Conservation (phyloP, 352 stramenopile genomes). For the Globisporangium abappressorium region DNA sequence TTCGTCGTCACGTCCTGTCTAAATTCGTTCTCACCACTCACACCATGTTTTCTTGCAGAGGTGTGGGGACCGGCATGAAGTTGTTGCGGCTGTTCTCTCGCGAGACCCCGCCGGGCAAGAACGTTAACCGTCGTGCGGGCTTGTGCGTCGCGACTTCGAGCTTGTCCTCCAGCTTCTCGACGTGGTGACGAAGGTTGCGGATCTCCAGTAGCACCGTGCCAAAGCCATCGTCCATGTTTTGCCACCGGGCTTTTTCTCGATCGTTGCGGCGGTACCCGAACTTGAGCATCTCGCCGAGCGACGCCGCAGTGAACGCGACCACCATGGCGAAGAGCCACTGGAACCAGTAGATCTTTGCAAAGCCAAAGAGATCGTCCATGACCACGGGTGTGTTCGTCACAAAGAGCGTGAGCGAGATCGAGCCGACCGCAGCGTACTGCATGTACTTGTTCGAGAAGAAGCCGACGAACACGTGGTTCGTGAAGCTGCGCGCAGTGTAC, state of each 20-base stretch:
- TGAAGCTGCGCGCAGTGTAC: constrained; percentile 48
- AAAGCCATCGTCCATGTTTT: constrained; percentile 37
- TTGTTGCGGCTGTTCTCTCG: constrained; percentile 21
- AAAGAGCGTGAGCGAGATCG: constrained; percentile 33
- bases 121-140: constrained; percentile 28
- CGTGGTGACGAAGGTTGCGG: constrained; percentile 42
- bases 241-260: constrained; percentile 26
- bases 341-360: constrained; percentile 40
- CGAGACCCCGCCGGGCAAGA: constrained; percentile 17
- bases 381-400: constrained; percentile 34
- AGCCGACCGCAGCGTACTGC: constrained; percentile 36
- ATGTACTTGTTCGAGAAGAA: constrained; percentile 44
- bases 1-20: constrained; percentile 11
- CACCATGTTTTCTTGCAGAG: constrained; percentile 16
- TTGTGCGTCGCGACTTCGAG: constrained; percentile 42
- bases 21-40: constrained; percentile 6
- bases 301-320: constrained; percentile 27
- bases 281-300: constrained; percentile 39
- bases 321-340: constrained; percentile 40
- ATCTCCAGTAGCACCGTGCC: constrained; percentile 38
- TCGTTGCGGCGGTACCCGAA: constrained; percentile 37
- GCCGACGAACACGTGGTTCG: constrained; percentile 34
- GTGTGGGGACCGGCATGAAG: constrained; percentile 8
- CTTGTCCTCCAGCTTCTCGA: constrained; percentile 47
- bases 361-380: constrained; percentile 40